Conservation (phyloP, 768 basidiomycete genomes). For the Peribolospora kevripleyi region DNA sequence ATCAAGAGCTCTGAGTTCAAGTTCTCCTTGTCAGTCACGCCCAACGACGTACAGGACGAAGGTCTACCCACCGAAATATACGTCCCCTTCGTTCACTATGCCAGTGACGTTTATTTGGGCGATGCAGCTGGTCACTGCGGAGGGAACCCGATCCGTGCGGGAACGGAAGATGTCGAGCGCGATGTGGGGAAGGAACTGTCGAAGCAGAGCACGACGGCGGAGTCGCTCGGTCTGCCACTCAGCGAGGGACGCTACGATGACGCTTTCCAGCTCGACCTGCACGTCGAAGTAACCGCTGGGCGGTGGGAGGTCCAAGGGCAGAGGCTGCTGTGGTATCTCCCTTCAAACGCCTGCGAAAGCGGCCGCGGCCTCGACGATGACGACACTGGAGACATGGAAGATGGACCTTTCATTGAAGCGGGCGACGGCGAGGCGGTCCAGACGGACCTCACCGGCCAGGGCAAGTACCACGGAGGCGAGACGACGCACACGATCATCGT, state of each 20-base stretch:
- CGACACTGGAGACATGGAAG: no score
- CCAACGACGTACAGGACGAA: constrained; percentile 30
- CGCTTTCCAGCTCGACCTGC: constrained; percentile 20
- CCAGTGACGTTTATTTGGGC: constrained; percentile 14
- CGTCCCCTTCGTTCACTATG: constrained; percentile 74
- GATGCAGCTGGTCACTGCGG: background rate
- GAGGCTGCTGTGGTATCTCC: constrained; percentile 8
- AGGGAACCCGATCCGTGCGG: no score
- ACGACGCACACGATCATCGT: no score
- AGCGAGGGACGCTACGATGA: background rate
- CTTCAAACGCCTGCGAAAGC: no score
- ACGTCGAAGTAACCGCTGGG: constrained; percentile 18
- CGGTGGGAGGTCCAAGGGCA: constrained; percentile 8
- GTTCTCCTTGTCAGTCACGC: constrained; percentile 36
- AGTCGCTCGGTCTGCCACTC: background rate
- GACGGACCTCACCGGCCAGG: no score
- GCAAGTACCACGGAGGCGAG: no score
- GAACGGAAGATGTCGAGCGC: no score
- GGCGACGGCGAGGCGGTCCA: no score
- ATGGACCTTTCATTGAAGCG: no score
- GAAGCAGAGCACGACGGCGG: background rate
- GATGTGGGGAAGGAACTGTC: background rate
- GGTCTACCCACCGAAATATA: constrained; percentile 63
- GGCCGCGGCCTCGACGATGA: no score
- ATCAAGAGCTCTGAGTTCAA: constrained; percentile 44